Base-by-base conservation (phyloP, 2,329 filamentous ascomycete species). In the Pezicula radicicola region DNA sequence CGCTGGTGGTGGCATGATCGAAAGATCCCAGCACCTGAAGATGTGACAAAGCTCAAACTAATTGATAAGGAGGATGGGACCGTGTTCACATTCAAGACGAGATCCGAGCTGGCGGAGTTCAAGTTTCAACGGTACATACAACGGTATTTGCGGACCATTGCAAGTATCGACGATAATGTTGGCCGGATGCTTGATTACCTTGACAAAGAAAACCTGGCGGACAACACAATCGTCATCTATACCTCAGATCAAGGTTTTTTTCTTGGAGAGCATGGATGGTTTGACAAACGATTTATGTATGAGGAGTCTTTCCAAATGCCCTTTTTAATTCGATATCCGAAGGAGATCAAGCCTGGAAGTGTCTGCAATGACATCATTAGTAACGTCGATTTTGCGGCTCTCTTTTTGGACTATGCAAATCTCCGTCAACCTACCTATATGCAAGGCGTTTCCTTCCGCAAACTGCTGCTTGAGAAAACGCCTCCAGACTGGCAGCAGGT, bases 201-300 rank as follows among this genome's bases (percentile, higher is more conserved):
- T 1, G 75, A 79, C 12, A 57, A 57, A 1, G 66, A 74, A 7
- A 70, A 63, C 0, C 64, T 73, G 5, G 70, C 70, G 0, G 66
- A 76, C 1, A 72, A 79, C 56, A 80, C 77, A 0, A 63, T 80
- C 3, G 72, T 80, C 2, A 68, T 80, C n/a, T 80, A 80, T 55
- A 79, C 74, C 0, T 78, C 75, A 0, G 77, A 80, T 55, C 77
- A 80, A 54, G 78, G 78, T 6, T 80, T 80, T 66, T 81, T 80
- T 61, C 71, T 81, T 0, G 77, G 77, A 7, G 78, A 81, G 52
- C 78, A 81, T 54, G 77, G 78, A 49, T 81, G 77, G 77, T 80
- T 80, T 57, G 78, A 80, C 61, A 81, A 81, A 64, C 72, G 78
- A 3, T 80, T 81, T 62, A 80, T 81, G 73, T 81, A 81, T 62